phyloP scores from a whole-genome alignment of 1,284 basidiomycete genomes.

The Ganoderma boninense region DNA sequence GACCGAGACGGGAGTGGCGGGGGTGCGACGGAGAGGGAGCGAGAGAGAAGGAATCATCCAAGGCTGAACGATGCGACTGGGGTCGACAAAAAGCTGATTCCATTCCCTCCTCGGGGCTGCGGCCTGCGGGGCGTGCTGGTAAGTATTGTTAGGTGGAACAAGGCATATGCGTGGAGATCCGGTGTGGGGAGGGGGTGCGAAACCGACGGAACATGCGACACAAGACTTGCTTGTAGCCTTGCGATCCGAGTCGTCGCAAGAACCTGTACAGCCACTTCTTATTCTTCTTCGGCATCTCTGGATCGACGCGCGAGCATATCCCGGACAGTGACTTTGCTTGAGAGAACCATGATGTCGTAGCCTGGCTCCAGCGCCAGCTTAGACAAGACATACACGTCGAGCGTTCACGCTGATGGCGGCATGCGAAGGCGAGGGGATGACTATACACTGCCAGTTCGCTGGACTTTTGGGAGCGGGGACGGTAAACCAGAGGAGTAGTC shows the following conservation, averaged over 20 bases:
- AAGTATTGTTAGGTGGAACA: neutral
- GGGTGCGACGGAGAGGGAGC: neutral
- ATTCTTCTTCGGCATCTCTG: neutral
- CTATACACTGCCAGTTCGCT: too few relatives aligned
- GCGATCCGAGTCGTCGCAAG: neutral
- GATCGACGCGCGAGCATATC: neutral
- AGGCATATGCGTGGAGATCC: neutral
- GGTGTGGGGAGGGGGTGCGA: neutral
- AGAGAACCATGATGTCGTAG: neutral
- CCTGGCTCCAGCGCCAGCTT: too few relatives aligned
- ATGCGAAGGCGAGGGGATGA: too few relatives aligned
- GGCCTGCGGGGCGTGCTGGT: neutral
- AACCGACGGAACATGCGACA: neutral
- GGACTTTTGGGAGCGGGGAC: too few relatives aligned
- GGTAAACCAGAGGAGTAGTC: too few relatives aligned
- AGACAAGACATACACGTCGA: too few relatives aligned
- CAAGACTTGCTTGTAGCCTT: neutral
- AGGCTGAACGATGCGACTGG: too few relatives aligned
- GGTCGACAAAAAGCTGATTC: neutral
- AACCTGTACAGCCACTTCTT: slow-evolving; percentile 1
- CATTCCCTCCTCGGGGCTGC: neutral
- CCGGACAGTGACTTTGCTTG: neutral
- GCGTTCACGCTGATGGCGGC: too few relatives aligned
- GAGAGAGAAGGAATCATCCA: neutral
- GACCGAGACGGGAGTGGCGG: neutral